Percentiles rank a stretch among this genome's conserved stretches.
Conservation (phyloP, 305 asterid genomes). For the Fraxinus paxiana region DNA sequence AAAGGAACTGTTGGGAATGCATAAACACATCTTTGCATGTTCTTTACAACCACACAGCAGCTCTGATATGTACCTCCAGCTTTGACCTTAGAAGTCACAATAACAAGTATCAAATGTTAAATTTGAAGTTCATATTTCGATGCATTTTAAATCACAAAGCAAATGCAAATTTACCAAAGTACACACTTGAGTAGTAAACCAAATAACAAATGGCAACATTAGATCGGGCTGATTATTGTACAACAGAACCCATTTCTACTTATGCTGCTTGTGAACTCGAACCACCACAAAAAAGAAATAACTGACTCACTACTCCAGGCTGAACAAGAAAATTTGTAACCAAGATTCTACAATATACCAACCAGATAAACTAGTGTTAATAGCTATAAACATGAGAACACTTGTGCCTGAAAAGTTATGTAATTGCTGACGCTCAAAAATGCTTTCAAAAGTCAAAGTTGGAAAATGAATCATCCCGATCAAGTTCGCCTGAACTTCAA, state of each 20-base stretch:
- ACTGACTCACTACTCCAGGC: slow-evolving; percentile 3
- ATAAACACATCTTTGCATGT: slow-evolving; percentile 83
- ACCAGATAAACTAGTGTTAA: background rate
- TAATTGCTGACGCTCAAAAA: background rate
- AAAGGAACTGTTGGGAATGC: slow-evolving; percentile 72
- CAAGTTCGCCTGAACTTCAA: slow-evolving; percentile 1
- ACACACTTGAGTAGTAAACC: slow-evolving; percentile 1
- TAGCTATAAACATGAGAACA: background rate
- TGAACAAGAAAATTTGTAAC: background rate
- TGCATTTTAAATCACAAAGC: background rate
- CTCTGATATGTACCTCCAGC: slow-evolving; percentile 70
- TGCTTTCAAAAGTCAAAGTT: slow-evolving; percentile 2
- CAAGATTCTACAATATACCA: slow-evolving; percentile 11
- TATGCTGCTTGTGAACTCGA: background rate
- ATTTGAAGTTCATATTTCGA: slow-evolving; percentile 13
- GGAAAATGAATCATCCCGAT: slow-evolving; percentile 12
- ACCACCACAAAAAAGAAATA: background rate
- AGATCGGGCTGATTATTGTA: background rate
- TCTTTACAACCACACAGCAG: slow-evolving; percentile 82
- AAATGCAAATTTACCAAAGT: background rate
- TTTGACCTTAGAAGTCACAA: slow-evolving; percentile 58
- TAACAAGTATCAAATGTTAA: slow-evolving; percentile 28
- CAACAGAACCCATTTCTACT: background rate
- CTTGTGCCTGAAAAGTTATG: background rate
- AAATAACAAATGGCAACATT: background rate